These are phyloP conservation scores for sweet orange (Citrus sinensis) DNA, from an alignment of 345 rosid species.

Conservation along the genomic window DVS_A1.0 CM039166.1:16949001-16949500, in stretches of 20 bases:
- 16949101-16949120: not conserved
- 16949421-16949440: not conserved
- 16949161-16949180: not conserved
- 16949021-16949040: not conserved
- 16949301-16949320: constrained; percentile 13
- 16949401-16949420: not conserved
- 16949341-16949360: not conserved
- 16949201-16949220: not conserved
- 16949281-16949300: constrained; percentile 27
- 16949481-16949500: not conserved
- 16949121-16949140: not conserved
- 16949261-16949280: constrained; percentile 49
- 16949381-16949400: not conserved
- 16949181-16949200: too few relatives aligned
- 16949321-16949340: constrained; percentile 19
- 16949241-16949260: constrained; percentile 21
- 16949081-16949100: not conserved
- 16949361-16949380: not conserved
- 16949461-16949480: too few relatives aligned
- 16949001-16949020: not conserved
- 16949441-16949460: too few relatives aligned
- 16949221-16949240: not conserved
- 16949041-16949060: not conserved
- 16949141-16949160: not conserved
- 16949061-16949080: not conserved